Evolutionary conservation across 306 rosid genomes (phyloP), one percentile per base, ranked within the genome.

Genomic region (Vigna radiata): DNA sequence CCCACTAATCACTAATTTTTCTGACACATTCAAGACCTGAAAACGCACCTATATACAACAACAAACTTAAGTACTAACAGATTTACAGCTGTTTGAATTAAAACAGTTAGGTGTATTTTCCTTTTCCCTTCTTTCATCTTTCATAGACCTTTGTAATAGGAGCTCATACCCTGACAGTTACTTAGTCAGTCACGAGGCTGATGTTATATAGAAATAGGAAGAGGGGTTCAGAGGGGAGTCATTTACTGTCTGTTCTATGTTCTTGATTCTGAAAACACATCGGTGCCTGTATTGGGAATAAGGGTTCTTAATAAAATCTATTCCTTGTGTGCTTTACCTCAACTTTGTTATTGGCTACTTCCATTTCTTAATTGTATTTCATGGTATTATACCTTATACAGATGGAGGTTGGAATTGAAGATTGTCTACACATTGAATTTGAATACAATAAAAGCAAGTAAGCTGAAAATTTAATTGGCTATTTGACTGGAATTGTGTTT

Each of bases 341-440:
- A 41, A 55, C 58, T 25, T 65, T 59, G 56, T 81, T 70, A 62
- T 50, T 33, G 67, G 68, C 60, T 61, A 54, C 55, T 31, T 75
- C 66, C 72, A 72, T 60, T 77, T 53, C 74, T 44, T 70, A 61
- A 15, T 41, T 64, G 70, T 62, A 49, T 59, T 83, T 77, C 55
- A 61, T 79, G 50, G 53, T 68, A 46, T 70, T 63, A 43, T 76
- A 47, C 31, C 63, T 77, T 80, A 70, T 77, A 83, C 91, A 95
- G 99, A 92, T 95, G 99, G 99, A 95, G 85, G 99, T 95, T 64
- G 99, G 99, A 68, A 95, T 95, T 61, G 99, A 95, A 86, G 99
- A 95, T 87, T 95, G 99, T 82, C 93, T 95, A 46, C 99, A 95
- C 81, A 95, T 95, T 50, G 98, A 95, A 83, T 95, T 95, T 7